Conservation (phyloP, 1,284 basidiomycete species). For the Moesziomyces antarcticus region DNA sequence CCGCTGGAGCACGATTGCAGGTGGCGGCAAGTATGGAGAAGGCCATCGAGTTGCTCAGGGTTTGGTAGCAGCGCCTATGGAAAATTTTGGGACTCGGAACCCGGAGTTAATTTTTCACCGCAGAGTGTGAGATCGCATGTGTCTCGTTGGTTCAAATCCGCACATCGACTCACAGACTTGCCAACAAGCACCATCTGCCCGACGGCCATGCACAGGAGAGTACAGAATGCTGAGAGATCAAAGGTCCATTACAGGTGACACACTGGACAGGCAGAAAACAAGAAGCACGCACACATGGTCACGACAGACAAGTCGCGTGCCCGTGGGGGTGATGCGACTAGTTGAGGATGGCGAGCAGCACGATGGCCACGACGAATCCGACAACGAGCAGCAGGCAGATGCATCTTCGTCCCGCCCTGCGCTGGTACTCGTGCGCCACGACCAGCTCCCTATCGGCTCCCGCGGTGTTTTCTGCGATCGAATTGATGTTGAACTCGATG, state of each 20-base stretch:
- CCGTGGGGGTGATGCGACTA: not conserved
- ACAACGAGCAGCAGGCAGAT: slow-evolving; percentile 89
- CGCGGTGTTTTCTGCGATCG: slow-evolving; percentile 83
- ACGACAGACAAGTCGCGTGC: not conserved
- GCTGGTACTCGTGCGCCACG: slow-evolving; percentile 92
- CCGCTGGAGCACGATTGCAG: too few species aligned
- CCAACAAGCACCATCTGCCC: too few species aligned
- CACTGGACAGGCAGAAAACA: slow-evolving; percentile 1
- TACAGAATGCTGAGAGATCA: not conserved
- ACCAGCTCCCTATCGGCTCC: slow-evolving; percentile 88
- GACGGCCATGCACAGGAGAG: not conserved
- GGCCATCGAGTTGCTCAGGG: not conserved
- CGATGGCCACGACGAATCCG: slow-evolving; percentile 85
- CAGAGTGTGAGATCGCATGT: not conserved
- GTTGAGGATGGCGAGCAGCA: slow-evolving; percentile 77
- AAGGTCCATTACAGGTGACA: slow-evolving; percentile 20
- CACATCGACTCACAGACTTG: too few species aligned
- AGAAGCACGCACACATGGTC: not conserved
- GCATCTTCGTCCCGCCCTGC: slow-evolving; percentile 88
- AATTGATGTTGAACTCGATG: slow-evolving; percentile 92
- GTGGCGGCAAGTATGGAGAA: not conserved
- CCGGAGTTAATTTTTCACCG: slow-evolving; percentile 5
- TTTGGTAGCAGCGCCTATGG: slow-evolving; percentile 4
- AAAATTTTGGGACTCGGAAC: slow-evolving; percentile 37
- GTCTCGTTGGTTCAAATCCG: not conserved